Conservation (phyloP, 768 basidiomycete genomes). For the Glaciozyma antarctica region DNA sequence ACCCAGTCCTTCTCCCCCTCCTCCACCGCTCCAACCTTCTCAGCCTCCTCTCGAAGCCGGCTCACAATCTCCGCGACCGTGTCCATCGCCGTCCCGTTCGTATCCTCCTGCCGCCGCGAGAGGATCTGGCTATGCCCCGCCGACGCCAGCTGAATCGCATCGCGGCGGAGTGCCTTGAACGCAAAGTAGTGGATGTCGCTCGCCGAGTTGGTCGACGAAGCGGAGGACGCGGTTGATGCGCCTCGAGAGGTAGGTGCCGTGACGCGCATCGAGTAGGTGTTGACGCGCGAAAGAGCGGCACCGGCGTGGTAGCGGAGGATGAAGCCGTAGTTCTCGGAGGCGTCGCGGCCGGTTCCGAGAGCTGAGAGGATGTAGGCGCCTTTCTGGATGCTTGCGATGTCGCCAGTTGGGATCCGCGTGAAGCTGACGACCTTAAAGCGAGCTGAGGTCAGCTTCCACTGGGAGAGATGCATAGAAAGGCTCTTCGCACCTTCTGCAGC, state of each 20-base stretch:
- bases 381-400: constrained; percentile 66
- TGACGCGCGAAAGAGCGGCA: constrained; percentile 62
- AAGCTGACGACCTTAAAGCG: constrained; percentile 71
- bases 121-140: constrained; percentile 11
- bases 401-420: constrained; percentile 76
- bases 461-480: not conserved
- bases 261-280: constrained; percentile 80
- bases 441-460: not conserved
- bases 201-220: not conserved
- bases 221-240: not conserved
- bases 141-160: constrained; percentile 10
- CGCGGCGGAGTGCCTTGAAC: constrained; percentile 23
- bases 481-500: constrained; percentile 31
- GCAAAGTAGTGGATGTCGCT: constrained; percentile 14
- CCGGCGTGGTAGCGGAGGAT: constrained; percentile 65
- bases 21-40: constrained; percentile 14
- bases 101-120: not conserved
- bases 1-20: constrained; percentile 8
- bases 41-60: constrained; percentile 4
- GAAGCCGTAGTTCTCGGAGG: constrained; percentile 80
- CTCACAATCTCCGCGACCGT: constrained; percentile 9
- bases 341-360: constrained; percentile 79
- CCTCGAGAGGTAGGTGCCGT: constrained; percentile 29
- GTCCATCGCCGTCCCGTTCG: constrained; percentile 12
- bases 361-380: constrained; percentile 94